A percentile compares a stretch with the other conserved stretches of the same genome.
phyloP scores from a whole-genome alignment of 2,329 filamentous ascomycete species.

The Alternaria brassicicola region DNA sequence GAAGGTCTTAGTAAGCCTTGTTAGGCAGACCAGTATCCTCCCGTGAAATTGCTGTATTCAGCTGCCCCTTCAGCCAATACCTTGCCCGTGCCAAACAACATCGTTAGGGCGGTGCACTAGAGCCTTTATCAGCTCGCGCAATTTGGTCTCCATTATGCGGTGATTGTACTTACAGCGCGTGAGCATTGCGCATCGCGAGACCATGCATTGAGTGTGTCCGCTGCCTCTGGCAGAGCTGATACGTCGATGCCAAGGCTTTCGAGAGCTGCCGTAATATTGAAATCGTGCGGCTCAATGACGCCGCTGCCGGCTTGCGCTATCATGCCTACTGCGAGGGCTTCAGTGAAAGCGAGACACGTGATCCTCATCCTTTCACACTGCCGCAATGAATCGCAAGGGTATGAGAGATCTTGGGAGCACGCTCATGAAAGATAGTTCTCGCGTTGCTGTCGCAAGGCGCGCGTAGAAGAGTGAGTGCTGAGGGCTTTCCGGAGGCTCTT shows the following conservation, averaged over 20 bases:
- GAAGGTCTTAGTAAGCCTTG: slow-evolving; percentile 26
- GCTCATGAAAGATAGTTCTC: neutral
- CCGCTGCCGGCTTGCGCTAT: neutral
- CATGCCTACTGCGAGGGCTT: neutral
- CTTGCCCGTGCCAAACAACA: slow-evolving; percentile 19
- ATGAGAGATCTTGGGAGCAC: neutral
- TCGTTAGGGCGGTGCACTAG: slow-evolving; percentile 23
- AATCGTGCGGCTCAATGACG: slow-evolving; percentile 5
- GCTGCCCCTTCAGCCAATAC: slow-evolving; percentile 7
- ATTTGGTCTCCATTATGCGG: neutral
- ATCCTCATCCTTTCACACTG: neutral
- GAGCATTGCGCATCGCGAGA: neutral
- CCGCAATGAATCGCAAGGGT: neutral
- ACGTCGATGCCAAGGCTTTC: slow-evolving; percentile 1
- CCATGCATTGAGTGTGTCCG: neutral
- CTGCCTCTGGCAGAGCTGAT: neutral
- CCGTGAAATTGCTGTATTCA: slow-evolving; percentile 13
- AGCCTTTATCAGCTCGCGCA: neutral
- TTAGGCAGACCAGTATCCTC: slow-evolving; percentile 33
- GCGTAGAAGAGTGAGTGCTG: neutral
- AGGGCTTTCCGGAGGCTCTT: neutral
- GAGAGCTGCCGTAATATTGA: slow-evolving; percentile 6
- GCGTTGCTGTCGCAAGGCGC: neutral
- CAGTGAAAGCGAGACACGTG: neutral
- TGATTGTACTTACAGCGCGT: neutral